Evolutionary conservation across 1,284 basidiomycete species (phyloP).

Genomic region (Cryptococcus floricola): DNA sequence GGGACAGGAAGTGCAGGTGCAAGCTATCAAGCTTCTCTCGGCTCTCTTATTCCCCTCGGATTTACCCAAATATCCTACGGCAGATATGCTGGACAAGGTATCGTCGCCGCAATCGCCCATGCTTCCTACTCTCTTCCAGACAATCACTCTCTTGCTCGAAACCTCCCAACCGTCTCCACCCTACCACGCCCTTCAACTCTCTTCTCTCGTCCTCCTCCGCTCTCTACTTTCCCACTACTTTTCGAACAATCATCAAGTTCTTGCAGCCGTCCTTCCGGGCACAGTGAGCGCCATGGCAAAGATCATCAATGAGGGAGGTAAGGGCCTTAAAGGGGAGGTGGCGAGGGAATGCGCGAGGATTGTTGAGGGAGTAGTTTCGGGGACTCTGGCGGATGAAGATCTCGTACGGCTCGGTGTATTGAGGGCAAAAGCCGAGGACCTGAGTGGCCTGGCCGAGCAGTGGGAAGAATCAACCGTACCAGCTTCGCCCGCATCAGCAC

Average conservation of each 20-base stretch:
- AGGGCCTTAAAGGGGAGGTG: constrained; percentile 46
- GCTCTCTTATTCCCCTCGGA: constrained; percentile 27
- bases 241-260: constrained; percentile 56
- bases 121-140: constrained; percentile 76
- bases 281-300: constrained; percentile 70
- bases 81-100: constrained; percentile 52
- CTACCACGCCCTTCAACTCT: constrained; percentile 60
- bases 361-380: constrained; percentile 52
- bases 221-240: constrained; percentile 62
- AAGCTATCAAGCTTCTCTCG: constrained; percentile 30
- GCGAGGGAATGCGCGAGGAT: constrained; percentile 57
- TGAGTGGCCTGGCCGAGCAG: constrained; percentile 39
- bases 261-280: constrained; percentile 70
- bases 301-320: constrained; percentile 49
- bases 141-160: constrained; percentile 65
- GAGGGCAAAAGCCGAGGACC: constrained; percentile 52
- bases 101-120: constrained; percentile 51
- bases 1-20: constrained; percentile 34
- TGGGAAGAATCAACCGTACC: constrained; percentile 12
- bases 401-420: constrained; percentile 59
- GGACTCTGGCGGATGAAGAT: constrained; percentile 58
- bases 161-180: constrained; percentile 54
- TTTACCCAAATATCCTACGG: constrained; percentile 47
- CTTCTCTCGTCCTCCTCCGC: constrained; percentile 61
- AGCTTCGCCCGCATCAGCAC: constrained; percentile 13